Percentiles rank a stretch among this genome's conserved stretches.
Evolutionary conservation across 257 asterid species (phyloP).

Genomic region (Striga asiatica): DNA sequence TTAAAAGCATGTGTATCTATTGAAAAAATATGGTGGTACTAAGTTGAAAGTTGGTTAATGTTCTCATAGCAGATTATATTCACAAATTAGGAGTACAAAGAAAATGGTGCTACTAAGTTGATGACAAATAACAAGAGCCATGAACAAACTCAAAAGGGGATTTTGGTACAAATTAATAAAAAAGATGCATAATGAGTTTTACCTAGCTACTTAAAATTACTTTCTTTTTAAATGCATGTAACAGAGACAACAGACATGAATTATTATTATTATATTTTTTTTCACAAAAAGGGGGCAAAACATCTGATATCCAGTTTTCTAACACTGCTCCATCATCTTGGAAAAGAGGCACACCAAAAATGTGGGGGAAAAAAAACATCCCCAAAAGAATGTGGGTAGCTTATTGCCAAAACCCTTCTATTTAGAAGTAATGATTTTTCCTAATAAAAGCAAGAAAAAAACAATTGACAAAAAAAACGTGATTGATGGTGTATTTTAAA

Average conservation of each 20-base stretch:
- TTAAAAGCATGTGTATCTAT: no score
- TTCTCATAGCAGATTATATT: background rate
- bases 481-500: background rate
- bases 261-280: slow-evolving; percentile 4
- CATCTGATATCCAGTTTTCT: slow-evolving; percentile 17
- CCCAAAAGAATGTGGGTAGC: no score
- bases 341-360: slow-evolving; percentile 22
- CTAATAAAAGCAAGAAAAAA: no score
- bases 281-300: slow-evolving; percentile 24
- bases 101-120: background rate
- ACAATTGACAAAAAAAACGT: background rate
- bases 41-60: background rate
- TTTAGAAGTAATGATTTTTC: background rate
- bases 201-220: slow-evolving; percentile 12
- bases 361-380: background rate
- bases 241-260: slow-evolving; percentile 22
- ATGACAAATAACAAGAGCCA: slow-evolving; percentile 23
- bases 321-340: slow-evolving; percentile 31
- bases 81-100: background rate
- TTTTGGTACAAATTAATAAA: slow-evolving; percentile 17
- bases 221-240: slow-evolving; percentile 13
- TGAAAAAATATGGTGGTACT: background rate
- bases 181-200: background rate
- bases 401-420: no score
- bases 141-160: background rate